phyloP scores from a whole-genome alignment of 2,329 filamentous ascomycete species.

The Sporothrix globosa region DNA sequence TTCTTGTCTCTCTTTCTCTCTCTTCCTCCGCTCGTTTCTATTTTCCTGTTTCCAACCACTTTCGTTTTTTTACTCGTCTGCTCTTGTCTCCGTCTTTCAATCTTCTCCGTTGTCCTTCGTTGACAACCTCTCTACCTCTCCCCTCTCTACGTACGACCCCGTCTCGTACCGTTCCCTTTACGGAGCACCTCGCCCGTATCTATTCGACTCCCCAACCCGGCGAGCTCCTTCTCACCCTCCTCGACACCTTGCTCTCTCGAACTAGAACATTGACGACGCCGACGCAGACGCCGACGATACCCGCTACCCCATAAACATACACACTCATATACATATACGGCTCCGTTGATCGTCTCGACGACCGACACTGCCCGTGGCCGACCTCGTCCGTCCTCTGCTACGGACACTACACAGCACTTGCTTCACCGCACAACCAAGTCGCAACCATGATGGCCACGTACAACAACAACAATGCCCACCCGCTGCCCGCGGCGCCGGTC shows the following conservation, averaged over 20 bases:
- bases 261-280: not conserved
- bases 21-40: not conserved
- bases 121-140: not conserved
- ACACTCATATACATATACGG: not conserved
- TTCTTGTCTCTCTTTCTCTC: not conserved
- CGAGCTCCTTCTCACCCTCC: not conserved
- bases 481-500: conserved; percentile 31
- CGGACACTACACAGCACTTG: not conserved
- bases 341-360: not conserved
- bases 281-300: not conserved
- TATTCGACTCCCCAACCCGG: not conserved
- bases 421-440: not conserved
- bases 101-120: not conserved
- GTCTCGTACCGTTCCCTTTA: not conserved
- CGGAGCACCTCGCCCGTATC: conserved; percentile 12
- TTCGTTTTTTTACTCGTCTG: conserved; percentile 5
- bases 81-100: not conserved
- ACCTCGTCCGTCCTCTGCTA: not conserved
- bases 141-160: not conserved
- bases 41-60: conserved; percentile 11
- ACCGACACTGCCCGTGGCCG: not conserved
- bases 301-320: not conserved
- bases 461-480: conserved; percentile 32
- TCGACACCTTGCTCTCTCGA: not conserved
- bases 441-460: conserved; percentile 36